Conservation (phyloP, 2,329 filamentous ascomycete species). For the Trichoderma harzianum region DNA sequence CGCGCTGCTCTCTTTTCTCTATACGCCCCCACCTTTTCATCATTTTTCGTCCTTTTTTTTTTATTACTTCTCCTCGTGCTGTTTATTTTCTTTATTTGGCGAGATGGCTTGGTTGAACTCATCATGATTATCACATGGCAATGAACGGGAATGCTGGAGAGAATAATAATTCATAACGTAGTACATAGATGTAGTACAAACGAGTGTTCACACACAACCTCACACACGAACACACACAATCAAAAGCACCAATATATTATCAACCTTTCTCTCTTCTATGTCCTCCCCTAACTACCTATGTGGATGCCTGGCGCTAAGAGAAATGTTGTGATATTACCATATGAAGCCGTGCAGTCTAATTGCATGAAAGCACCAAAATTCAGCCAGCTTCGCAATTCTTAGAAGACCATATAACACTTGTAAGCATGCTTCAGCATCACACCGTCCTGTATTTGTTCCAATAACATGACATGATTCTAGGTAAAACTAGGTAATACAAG, state of each 20-base stretch:
- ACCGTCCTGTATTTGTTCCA: neutral
- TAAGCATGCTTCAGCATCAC: neutral
- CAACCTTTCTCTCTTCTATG: neutral
- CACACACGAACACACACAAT: neutral
- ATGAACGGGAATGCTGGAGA: neutral
- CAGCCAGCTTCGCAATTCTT: too few species aligned
- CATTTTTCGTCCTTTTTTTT: neutral
- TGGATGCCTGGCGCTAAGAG: too few species aligned
- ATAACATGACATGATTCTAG: neutral
- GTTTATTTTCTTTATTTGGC: neutral
- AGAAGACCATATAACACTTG: too few species aligned
- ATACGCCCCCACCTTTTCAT: neutral
- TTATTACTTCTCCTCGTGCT: neutral
- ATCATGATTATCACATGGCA: neutral
- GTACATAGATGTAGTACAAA: slow-evolving; percentile 11
- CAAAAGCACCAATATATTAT: neutral
- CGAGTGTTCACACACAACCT: slow-evolving; percentile 5
- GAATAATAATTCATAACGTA: neutral
- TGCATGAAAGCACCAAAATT: too few species aligned
- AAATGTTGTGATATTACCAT: too few species aligned
- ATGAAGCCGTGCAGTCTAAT: neutral
- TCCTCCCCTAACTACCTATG: too few species aligned
- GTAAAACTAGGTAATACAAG: slow-evolving; percentile 13
- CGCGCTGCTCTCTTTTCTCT: neutral
- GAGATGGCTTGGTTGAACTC: neutral